Conservation (phyloP, 2,329 filamentous ascomycete species). For the Helminthosporium solani region DNA sequence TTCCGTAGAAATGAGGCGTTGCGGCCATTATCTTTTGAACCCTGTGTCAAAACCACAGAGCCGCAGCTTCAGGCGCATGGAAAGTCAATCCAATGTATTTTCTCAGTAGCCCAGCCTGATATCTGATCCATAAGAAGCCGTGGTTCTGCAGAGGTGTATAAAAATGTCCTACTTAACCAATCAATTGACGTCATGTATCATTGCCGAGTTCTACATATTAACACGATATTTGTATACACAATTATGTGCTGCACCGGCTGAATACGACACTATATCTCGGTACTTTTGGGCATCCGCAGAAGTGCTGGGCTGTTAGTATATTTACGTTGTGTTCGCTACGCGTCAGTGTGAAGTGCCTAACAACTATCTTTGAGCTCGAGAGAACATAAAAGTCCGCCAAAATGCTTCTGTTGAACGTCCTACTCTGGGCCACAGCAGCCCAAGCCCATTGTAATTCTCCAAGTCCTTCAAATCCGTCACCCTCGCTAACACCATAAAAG, state of each 20-base stretch:
- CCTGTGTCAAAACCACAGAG: no score
- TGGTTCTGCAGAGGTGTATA: no score
- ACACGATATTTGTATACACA: background rate
- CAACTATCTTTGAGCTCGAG: background rate
- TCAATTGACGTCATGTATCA: no score
- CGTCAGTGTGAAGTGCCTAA: background rate
- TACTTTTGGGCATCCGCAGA: conserved; percentile 1
- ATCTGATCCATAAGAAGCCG: no score
- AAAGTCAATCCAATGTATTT: no score
- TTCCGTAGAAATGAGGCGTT: no score
- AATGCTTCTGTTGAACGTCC: conserved; percentile 5
- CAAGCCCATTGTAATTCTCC: conserved; percentile 24
- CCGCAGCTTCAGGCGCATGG: no score
- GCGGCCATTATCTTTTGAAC: no score
- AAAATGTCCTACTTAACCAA: no score
- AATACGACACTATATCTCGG: background rate
- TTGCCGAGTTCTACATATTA: no score
- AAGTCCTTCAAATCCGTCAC: background rate
- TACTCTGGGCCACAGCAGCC: conserved; percentile 18
- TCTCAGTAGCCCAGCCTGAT: no score
- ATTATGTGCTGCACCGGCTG: background rate
- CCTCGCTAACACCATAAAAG: conserved; percentile 8
- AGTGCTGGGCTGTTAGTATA: background rate
- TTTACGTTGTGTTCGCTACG: background rate
- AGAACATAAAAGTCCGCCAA: background rate